Conservation (phyloP, 2,329 filamentous ascomycete species). For the Xylaria arbuscula region DNA sequence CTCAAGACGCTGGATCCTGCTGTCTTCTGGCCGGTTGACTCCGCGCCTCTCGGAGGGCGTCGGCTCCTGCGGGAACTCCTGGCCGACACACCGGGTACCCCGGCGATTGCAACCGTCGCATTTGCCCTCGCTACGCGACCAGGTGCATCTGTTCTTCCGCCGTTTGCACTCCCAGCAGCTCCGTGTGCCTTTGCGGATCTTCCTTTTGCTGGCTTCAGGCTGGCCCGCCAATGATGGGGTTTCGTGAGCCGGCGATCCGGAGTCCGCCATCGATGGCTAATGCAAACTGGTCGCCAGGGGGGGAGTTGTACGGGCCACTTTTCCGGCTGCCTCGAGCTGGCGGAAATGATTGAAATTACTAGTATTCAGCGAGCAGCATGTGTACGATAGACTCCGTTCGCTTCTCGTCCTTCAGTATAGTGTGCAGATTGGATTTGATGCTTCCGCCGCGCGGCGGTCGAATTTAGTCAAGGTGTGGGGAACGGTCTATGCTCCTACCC, state of each 20-base stretch:
- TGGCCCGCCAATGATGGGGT: slow-evolving; percentile 8
- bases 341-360: not conserved
- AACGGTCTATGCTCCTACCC: not conserved
- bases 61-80: slow-evolving; percentile 31
- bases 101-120: slow-evolving; percentile 34
- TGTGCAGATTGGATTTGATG: not conserved
- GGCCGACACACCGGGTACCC: slow-evolving; percentile 30
- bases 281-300: not conserved
- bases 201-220: slow-evolving; percentile 23
- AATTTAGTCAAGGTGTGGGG: slow-evolving; percentile 26
- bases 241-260: slow-evolving; percentile 19
- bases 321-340: not conserved
- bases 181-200: slow-evolving; percentile 35
- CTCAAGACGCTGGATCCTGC: slow-evolving; percentile 32
- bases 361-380: slow-evolving; percentile 2
- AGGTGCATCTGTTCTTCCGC: slow-evolving; percentile 37
- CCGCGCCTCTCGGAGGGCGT: not conserved
- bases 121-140: slow-evolving; percentile 24
- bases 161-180: slow-evolving; percentile 40
- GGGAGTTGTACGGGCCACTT: not conserved
- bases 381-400: not conserved
- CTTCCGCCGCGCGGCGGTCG: slow-evolving; percentile 38
- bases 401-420: not conserved
- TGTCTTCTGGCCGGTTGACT: slow-evolving; percentile 15
- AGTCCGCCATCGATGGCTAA: slow-evolving; percentile 21